Percentiles rank a stretch among this genome's conserved stretches.
Conservation (phyloP, 495 filamentous ascomycete species). For the Hypoxylon subgilvum region DNA sequence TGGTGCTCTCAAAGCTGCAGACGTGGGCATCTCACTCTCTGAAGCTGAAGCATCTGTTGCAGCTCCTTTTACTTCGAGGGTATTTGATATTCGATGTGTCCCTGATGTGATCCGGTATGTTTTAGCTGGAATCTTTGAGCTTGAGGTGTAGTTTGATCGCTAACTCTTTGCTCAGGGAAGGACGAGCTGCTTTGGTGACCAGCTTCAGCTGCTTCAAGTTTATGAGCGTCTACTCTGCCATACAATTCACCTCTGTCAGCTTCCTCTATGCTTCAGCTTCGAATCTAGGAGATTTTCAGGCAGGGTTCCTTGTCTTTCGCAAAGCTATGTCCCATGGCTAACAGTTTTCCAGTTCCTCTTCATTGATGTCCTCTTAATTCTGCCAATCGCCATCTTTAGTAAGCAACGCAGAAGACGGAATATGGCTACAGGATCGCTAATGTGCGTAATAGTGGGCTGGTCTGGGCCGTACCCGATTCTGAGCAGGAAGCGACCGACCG, state of each 20-base stretch:
- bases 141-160: neutral
- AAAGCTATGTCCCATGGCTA: slow-evolving; percentile 3
- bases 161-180: slow-evolving; percentile 65
- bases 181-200: slow-evolving; percentile 90
- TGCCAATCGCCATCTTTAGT: slow-evolving; percentile 97
- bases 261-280: slow-evolving; percentile 95
- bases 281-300: slow-evolving; percentile 96
- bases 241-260: slow-evolving; percentile 98
- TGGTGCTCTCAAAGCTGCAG: slow-evolving; percentile 94
- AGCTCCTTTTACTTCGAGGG: slow-evolving; percentile 92
- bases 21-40: slow-evolving; percentile 97
- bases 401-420: slow-evolving; percentile 39
- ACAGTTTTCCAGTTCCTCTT: slow-evolving; percentile 74
- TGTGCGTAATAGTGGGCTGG: slow-evolving; percentile 77
- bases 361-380: slow-evolving; percentile 89
- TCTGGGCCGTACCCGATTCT: slow-evolving; percentile 80
- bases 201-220: slow-evolving; percentile 99
- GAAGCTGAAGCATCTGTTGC: slow-evolving; percentile 98
- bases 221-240: slow-evolving; percentile 98
- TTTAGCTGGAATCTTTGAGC: neutral
- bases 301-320: slow-evolving; percentile 38
- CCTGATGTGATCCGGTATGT: slow-evolving; percentile 82
- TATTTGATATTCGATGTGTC: slow-evolving; percentile 97
- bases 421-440: slow-evolving; percentile 6
- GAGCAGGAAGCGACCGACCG: slow-evolving; percentile 83